Base-by-base conservation (phyloP, 202 grass and related monocot genomes). In the Eragrostis tef region DNA sequence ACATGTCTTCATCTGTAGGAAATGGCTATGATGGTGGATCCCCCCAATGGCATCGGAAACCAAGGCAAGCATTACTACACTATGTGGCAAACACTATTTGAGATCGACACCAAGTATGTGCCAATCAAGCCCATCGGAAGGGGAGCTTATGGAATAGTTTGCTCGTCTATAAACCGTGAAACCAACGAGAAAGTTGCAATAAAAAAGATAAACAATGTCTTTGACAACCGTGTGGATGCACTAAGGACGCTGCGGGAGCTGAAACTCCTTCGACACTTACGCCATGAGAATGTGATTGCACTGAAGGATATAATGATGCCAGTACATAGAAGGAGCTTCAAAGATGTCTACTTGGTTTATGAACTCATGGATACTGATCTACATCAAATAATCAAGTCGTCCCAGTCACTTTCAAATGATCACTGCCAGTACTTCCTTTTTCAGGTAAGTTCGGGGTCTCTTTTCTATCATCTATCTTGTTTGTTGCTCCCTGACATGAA, bases 261-360 rank as follows among this genome's bases (percentile, higher is more conserved):
- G 27, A 97, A 92, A 59, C 89, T 97, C 12, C 94, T 97, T 46
- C 79, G 89, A 19, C 91, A 97, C 81, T 14, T 97, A 3, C 82
- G 89, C 19, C 94, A 97, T 22, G 91, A 94, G 17, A 97, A 97
- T 85, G 86, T 97, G 27, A 92, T 97, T 68, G 83, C 80, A 5
- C 58, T 97, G 7, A 97, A 97, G 75, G 94, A 97, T 24, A 92
- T 97, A 77, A 94, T 97, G 94, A 90, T 92, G 91, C 94, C 91
- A 1, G 81, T 83, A 17, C 71, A 97, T 20, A 89, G 91, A 60
- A 89, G 87, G 84, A 94, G 70, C 56, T 97, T 97, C 65, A 94
- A 91, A 74, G 94, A 97, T 68, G 94, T 94, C 0, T 97, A 97
- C 79, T 67, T 97, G 31, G 94, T 97, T 64, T 94, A 88, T 53